phyloP scores from a whole-genome alignment of 345 rosid genomes.

The Bretschneidera sinensis region DNA sequence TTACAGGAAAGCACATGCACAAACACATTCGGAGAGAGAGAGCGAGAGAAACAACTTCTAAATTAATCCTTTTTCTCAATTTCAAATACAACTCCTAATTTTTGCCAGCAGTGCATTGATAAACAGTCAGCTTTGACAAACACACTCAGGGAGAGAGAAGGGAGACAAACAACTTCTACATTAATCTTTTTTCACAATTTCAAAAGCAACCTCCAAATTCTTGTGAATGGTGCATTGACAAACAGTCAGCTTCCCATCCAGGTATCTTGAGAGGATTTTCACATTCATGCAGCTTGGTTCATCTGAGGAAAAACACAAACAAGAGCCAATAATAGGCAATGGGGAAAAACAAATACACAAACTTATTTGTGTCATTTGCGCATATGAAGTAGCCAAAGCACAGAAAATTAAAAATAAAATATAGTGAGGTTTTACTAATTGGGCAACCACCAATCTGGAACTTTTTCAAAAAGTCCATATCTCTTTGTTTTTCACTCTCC shows the following conservation, averaged over 20 bases:
- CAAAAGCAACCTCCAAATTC: constrained; percentile 46
- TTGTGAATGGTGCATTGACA: constrained; percentile 51
- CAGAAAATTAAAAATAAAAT: not conserved
- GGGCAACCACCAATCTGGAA: constrained; percentile 32
- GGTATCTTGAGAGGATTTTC: constrained; percentile 54
- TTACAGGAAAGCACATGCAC: not conserved
- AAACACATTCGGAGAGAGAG: no score
- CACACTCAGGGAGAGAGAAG: not conserved
- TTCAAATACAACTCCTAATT: no score
- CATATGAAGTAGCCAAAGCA: constrained; percentile 1
- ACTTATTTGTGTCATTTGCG: constrained; percentile 6
- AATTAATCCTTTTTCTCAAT: no score
- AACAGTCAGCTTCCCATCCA: constrained; percentile 75
- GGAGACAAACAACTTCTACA: no score
- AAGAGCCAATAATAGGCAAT: constrained; percentile 14
- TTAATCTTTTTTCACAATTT: not conserved
- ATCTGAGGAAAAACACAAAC: constrained; percentile 35
- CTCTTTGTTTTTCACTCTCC: constrained; percentile 67
- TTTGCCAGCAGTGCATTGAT: no score
- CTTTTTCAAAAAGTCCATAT: constrained; percentile 39
- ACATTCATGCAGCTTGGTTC: constrained; percentile 37
- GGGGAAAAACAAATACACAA: not conserved
- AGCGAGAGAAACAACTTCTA: no score
- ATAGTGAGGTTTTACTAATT: constrained; percentile 27
- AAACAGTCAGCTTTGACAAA: not conserved